Evolutionary conservation across 805 yeast genomes (phyloP).

Genomic region (Komagataella kurtzmanii): DNA sequence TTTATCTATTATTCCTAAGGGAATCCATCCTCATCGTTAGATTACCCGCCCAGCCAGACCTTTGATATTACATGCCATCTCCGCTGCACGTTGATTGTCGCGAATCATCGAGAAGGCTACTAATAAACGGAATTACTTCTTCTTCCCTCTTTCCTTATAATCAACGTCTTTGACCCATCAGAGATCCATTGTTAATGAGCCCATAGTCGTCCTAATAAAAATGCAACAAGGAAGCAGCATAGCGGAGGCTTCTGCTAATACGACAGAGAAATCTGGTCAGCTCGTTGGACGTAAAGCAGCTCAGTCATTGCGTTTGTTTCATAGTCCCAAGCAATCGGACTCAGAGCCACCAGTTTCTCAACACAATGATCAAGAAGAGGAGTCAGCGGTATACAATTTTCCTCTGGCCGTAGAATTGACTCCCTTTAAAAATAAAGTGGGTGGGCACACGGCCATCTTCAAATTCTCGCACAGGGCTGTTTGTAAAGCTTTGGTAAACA

Average conservation of each 20-base stretch:
- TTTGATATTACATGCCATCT: not conserved
- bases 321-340: not conserved
- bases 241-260: not conserved
- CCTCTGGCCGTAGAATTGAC: slow-evolving; percentile 79
- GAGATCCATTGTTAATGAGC: not conserved
- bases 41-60: not conserved
- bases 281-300: slow-evolving; percentile 46
- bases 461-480: slow-evolving; percentile 85
- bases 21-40: not conserved
- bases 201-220: not conserved
- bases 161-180: not conserved
- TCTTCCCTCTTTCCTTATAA: not conserved
- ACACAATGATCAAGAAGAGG: slow-evolving; percentile 12
- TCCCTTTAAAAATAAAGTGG: slow-evolving; percentile 90
- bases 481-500: slow-evolving; percentile 81
- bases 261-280: not conserved
- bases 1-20: not conserved
- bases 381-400: slow-evolving; percentile 19
- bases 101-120: not conserved
- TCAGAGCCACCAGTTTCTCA: not conserved
- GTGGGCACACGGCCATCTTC: slow-evolving; percentile 97
- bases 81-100: not conserved
- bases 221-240: not conserved
- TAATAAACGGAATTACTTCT: not conserved
- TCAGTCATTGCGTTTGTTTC: slow-evolving; percentile 36